phyloP scores from a whole-genome alignment of 2,329 filamentous ascomycete species.

The Apiospora saccharicola region DNA sequence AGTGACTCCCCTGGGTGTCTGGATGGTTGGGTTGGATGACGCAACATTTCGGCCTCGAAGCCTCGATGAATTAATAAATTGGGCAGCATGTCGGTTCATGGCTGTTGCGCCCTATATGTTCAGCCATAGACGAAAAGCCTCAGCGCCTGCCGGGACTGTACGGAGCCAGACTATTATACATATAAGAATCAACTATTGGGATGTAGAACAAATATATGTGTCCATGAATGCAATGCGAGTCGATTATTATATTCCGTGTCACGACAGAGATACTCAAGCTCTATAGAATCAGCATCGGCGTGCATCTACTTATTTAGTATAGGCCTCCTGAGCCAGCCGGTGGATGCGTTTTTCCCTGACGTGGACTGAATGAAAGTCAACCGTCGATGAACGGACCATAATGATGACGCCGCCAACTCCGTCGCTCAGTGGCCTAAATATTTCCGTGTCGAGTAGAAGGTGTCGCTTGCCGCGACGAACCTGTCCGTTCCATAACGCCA shows the following conservation, averaged over 20 bases:
- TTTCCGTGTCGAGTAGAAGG: neutral
- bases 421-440: neutral
- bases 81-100: neutral
- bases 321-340: neutral
- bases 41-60: neutral
- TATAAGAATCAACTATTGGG: slow-evolving; percentile 15
- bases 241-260: neutral
- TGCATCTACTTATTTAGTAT: neutral
- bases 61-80: slow-evolving; percentile 2
- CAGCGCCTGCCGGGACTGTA: neutral
- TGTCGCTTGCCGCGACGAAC: neutral
- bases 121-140: neutral
- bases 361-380: neutral
- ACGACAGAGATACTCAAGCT: neutral
- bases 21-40: slow-evolving; percentile 15
- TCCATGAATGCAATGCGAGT: neutral
- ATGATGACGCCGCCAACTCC: neutral
- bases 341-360: neutral
- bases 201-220: neutral
- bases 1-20: neutral
- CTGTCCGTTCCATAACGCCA: neutral
- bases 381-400: neutral
- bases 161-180: neutral
- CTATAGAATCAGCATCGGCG: neutral
- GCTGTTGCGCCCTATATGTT: neutral